Conservation (phyloP, 2,329 filamentous ascomycete species). For the Diplodia corticola region DNA sequence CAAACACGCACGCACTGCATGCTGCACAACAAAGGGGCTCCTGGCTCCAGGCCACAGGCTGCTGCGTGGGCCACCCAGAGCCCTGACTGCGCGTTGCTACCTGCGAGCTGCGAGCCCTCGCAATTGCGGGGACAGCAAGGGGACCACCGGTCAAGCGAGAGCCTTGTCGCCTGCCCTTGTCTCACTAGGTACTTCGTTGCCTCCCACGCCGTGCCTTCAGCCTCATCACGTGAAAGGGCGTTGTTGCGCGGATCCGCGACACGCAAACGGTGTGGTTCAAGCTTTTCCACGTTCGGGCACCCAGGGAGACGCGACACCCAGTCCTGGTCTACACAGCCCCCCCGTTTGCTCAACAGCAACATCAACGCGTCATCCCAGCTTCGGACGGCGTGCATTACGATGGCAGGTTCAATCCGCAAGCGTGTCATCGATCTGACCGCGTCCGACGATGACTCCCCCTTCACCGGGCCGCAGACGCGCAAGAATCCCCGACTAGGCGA, state of each 20-base stretch:
- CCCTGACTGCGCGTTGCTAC: not conserved
- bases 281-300: not conserved
- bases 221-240: conserved; percentile 10
- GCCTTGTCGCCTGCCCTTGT: conserved; percentile 1
- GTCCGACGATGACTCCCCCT: conserved; percentile 32
- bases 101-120: not conserved
- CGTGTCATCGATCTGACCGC: conserved; percentile 43
- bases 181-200: not conserved
- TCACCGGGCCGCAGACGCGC: conserved; percentile 9
- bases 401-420: conserved; percentile 33
- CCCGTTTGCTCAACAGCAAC: not conserved
- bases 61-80: not conserved
- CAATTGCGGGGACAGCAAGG: conserved; percentile 2
- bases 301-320: not conserved
- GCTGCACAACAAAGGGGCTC: conserved; percentile 7
- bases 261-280: not conserved
- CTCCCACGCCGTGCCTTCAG: not conserved
- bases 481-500: conserved; percentile 9
- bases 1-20: conserved; percentile 4
- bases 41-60: too few species aligned
- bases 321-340: not conserved
- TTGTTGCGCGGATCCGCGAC: not conserved
- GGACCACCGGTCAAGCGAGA: not conserved
- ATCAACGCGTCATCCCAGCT: not conserved
- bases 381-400: not conserved